phyloP scores from a whole-genome alignment of 768 basidiomycete species.

The Serpula lacrymans region DNA sequence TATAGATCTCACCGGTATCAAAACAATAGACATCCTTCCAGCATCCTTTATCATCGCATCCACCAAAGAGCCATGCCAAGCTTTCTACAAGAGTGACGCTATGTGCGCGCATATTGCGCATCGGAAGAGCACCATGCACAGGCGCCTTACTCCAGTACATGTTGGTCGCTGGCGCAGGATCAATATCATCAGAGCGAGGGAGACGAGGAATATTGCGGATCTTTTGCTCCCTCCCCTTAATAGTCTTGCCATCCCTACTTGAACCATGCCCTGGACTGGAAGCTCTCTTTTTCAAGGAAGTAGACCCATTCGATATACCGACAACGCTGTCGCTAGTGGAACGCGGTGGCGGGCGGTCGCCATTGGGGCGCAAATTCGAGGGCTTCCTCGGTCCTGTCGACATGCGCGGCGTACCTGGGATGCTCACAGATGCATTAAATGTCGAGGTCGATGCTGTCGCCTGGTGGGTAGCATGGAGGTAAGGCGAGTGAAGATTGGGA shows the following conservation, averaged over 20 bases:
- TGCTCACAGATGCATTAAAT: conserved; percentile 22
- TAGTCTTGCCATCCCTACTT: conserved; percentile 17
- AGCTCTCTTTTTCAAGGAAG: conserved; percentile 20
- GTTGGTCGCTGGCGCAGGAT: conserved; percentile 61
- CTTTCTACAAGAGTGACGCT: conserved; percentile 81
- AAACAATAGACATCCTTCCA: conserved; percentile 80
- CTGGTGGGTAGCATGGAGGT: conserved; percentile 32
- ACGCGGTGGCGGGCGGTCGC: conserved; percentile 16
- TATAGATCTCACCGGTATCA: conserved; percentile 71
- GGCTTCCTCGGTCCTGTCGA: conserved; percentile 23
- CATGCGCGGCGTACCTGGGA: conserved; percentile 24
- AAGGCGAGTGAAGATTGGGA: conserved; percentile 35
- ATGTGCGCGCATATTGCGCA: conserved; percentile 73
- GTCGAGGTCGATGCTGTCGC: conserved; percentile 34
- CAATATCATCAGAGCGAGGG: conserved; percentile 57
- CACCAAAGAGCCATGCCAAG: conserved; percentile 85
- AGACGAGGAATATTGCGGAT: conserved; percentile 53
- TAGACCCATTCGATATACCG: conserved; percentile 12
- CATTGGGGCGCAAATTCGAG: conserved; percentile 19
- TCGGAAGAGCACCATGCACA: conserved; percentile 67
- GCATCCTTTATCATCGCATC: conserved; percentile 77
- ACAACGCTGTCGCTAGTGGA: conserved; percentile 27
- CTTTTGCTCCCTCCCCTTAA: conserved; percentile 28
- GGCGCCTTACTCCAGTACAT: conserved; percentile 90
- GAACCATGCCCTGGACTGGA: conserved; percentile 30